A percentile compares a stretch with the other conserved stretches of the same genome.
Conservation (phyloP, 2,329 filamentous ascomycete genomes). For the Colletotrichum godetiae region DNA sequence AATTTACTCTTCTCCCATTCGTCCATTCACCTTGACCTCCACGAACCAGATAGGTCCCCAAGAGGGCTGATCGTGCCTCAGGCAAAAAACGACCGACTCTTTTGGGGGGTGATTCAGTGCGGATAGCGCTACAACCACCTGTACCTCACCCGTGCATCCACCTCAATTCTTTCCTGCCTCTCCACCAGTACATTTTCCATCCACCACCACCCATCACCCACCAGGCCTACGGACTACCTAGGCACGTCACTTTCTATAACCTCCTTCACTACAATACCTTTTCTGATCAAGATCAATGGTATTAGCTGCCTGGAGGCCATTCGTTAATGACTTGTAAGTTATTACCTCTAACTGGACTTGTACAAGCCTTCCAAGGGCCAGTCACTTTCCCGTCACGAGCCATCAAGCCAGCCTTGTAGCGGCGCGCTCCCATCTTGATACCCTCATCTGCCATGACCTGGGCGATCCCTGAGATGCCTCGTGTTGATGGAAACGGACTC, state of each 20-base stretch:
- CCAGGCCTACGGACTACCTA: conserved; percentile 33
- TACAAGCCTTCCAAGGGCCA: conserved; percentile 45
- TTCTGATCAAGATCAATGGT: conserved; percentile 25
- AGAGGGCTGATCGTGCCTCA: conserved; percentile 18
- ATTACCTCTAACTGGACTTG: conserved; percentile 39
- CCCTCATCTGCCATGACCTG: conserved; percentile 42
- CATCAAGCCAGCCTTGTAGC: conserved; percentile 48
- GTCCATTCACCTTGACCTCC: conserved; percentile 7
- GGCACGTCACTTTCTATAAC: conserved; percentile 28
- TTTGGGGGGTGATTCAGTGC: conserved; percentile 34
- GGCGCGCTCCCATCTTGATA: conserved; percentile 49
- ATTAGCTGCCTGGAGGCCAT: conserved; percentile 51
- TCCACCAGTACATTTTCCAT: conserved; percentile 43
- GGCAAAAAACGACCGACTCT: conserved; percentile 17
- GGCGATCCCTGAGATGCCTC: conserved; percentile 39
- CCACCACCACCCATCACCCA: conserved; percentile 34
- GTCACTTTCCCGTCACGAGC: conserved; percentile 48
- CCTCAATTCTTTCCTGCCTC: conserved; percentile 53
- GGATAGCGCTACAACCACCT: conserved; percentile 36
- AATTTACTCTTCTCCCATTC: conserved; percentile 4
- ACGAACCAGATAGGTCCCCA: neutral
- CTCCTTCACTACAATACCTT: conserved; percentile 24
- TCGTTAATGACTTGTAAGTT: conserved; percentile 65
- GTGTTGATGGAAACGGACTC: conserved; percentile 50
- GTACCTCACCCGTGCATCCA: conserved; percentile 41